These are phyloP conservation scores for Melastoma malabathricum DNA, from an alignment of 345 rosid species.

Conservation along the genomic window DNA sequence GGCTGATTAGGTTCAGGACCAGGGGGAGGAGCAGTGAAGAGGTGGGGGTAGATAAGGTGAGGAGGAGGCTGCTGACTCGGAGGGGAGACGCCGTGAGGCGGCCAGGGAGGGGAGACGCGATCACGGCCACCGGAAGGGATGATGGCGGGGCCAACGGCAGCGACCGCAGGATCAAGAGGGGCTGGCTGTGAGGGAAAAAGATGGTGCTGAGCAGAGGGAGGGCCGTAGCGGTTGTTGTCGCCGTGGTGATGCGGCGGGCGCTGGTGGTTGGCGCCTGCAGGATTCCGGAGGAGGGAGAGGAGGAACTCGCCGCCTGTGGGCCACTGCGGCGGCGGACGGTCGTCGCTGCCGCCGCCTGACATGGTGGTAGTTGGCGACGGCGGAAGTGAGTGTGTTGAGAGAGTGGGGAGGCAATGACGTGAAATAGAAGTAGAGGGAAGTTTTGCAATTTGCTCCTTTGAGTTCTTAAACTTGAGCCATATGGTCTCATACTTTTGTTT, in stretches of 20 bases:
- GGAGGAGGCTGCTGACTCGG: slow-evolving; percentile 28
- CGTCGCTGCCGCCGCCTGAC: slow-evolving; percentile 48
- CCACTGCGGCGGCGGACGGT: slow-evolving; percentile 25
- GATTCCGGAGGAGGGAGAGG: slow-evolving; percentile 60
- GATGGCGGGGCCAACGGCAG: slow-evolving; percentile 58
- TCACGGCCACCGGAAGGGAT: slow-evolving; percentile 28
- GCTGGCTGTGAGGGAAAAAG: slow-evolving; percentile 10
- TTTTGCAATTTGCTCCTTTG: too few relatives aligned
- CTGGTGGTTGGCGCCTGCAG: slow-evolving; percentile 17
- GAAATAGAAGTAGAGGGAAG: too few relatives aligned
- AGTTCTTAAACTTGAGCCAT: too few relatives aligned
- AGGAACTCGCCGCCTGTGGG: slow-evolving; percentile 65
- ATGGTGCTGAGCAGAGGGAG: slow-evolving; percentile 7
- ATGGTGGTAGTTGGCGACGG: slow-evolving; percentile 14
- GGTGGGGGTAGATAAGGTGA: slow-evolving; percentile 28
- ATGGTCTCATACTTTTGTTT: too few relatives aligned
- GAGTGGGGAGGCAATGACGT: too few relatives aligned
- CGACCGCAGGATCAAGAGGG: slow-evolving; percentile 67
- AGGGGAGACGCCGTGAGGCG: slow-evolving; percentile 6
- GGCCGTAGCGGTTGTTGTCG: slow-evolving; percentile 9
- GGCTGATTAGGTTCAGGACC: slow-evolving; percentile 15
- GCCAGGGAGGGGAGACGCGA: slow-evolving; percentile 26
- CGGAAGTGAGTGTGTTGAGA: too few relatives aligned
- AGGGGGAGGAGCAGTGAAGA: slow-evolving; percentile 13
- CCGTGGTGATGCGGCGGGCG: slow-evolving; percentile 9